Evolutionary conservation across 2,329 filamentous ascomycete species (phyloP).

Genomic region (Lachnellula hyalina): DNA sequence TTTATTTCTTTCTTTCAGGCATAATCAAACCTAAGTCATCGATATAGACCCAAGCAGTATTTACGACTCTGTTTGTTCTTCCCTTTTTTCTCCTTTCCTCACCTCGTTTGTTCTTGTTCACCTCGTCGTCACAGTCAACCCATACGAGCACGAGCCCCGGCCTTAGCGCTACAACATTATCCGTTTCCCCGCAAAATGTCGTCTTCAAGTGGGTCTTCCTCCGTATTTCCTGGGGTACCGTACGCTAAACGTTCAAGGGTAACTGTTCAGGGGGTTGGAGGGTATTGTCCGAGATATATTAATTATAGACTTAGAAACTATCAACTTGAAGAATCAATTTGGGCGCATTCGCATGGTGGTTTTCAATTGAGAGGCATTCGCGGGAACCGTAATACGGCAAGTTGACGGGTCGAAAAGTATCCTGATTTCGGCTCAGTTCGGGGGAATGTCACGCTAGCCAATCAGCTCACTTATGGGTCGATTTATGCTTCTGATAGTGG

Average conservation of each 20-base stretch:
- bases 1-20: too few relatives aligned
- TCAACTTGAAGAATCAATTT: background rate
- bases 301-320: too few relatives aligned
- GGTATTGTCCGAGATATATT: too few relatives aligned
- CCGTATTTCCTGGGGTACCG: too few relatives aligned
- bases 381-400: background rate
- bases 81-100: background rate
- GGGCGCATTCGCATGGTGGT: background rate
- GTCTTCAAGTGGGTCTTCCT: background rate
- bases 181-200: background rate
- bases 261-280: too few relatives aligned
- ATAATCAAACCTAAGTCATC: too few relatives aligned
- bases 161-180: background rate
- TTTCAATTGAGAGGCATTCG: background rate
- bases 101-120: background rate
- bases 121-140: background rate
- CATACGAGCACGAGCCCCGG: background rate
- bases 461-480: background rate
- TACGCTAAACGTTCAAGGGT: too few relatives aligned
- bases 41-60: too few relatives aligned
- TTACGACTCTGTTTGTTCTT: too few relatives aligned
- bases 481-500: background rate
- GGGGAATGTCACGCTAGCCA: background rate
- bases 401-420: conserved; percentile 34
- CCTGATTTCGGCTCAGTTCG: conserved; percentile 22